These are phyloP conservation scores for Tricholoma flavovirens DNA, from an alignment of 768 basidiomycete species.

Conservation along the genomic window DNA sequence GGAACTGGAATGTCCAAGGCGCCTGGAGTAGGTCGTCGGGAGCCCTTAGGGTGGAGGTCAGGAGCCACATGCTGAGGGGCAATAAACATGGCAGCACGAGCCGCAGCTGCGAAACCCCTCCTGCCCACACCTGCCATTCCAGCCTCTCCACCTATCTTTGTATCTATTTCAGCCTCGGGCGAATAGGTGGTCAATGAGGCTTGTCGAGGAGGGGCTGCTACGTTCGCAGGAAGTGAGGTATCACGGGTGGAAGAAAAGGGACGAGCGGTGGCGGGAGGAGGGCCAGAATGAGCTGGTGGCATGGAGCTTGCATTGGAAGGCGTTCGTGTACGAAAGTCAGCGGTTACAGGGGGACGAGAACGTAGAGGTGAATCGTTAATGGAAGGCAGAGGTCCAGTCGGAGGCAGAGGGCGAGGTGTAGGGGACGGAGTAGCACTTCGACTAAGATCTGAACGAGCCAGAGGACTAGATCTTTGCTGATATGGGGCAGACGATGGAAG, in stretches of 20 bases:
- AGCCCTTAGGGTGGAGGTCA: slow-evolving; percentile 14
- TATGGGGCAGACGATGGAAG: slow-evolving; percentile 23
- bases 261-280: slow-evolving; percentile 11
- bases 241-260: slow-evolving; percentile 6
- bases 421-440: slow-evolving; percentile 13
- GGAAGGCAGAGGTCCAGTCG: slow-evolving; percentile 6
- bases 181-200: background rate
- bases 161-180: slow-evolving; percentile 47
- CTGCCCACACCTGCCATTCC: slow-evolving; percentile 92
- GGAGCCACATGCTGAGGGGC: slow-evolving; percentile 9
- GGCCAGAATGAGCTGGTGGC: background rate
- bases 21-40: slow-evolving; percentile 31
- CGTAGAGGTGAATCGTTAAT: slow-evolving; percentile 18
- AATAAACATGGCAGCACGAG: slow-evolving; percentile 43
- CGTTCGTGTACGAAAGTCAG: slow-evolving; percentile 15
- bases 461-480: slow-evolving; percentile 30
- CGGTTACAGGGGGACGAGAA: slow-evolving; percentile 18
- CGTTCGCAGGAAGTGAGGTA: slow-evolving; percentile 3
- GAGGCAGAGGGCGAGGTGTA: slow-evolving; percentile 13
- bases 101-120: slow-evolving; percentile 75
- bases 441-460: slow-evolving; percentile 22
- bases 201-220: background rate
- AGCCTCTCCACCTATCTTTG: slow-evolving; percentile 69
- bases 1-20: slow-evolving; percentile 43
- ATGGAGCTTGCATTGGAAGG: slow-evolving; percentile 15